Conservation (phyloP, 1,284 basidiomycete genomes). For the Xerocomus alliaceus region DNA sequence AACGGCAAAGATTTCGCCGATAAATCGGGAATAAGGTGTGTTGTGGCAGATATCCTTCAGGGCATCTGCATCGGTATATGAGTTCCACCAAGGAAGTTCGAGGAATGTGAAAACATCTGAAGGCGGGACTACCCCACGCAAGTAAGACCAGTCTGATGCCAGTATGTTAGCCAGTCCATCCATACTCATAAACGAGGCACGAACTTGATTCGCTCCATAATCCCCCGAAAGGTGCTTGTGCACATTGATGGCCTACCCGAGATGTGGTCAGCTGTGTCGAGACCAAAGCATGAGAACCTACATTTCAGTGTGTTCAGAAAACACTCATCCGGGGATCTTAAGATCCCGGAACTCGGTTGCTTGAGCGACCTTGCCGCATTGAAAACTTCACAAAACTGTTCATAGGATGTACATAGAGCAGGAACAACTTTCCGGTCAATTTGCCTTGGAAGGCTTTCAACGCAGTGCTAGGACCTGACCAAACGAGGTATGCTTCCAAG, state of each 20-base stretch:
- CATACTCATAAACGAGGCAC: background rate
- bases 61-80: constrained; percentile 4
- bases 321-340: background rate
- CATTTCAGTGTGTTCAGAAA: constrained; percentile 10
- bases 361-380: background rate
- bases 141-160: constrained; percentile 24
- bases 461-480: constrained; percentile 21
- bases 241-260: constrained; percentile 12
- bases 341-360: background rate
- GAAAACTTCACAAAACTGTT: constrained; percentile 24
- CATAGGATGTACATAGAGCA: constrained; percentile 10
- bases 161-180: background rate
- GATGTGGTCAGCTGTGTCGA: background rate
- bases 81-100: constrained; percentile 22
- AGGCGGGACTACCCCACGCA: constrained; percentile 20
- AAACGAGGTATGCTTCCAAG: constrained; percentile 19
- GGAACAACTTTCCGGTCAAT: constrained; percentile 15
- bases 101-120: constrained; percentile 19
- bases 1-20: constrained; percentile 8
- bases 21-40: constrained; percentile 16
- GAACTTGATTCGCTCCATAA: constrained; percentile 25
- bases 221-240: background rate
- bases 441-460: constrained; percentile 21
- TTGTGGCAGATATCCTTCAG: constrained; percentile 16
- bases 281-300: constrained; percentile 3